phyloP scores from a whole-genome alignment of 116 monocot species.

The Papilionanthe hybrid region DNA sequence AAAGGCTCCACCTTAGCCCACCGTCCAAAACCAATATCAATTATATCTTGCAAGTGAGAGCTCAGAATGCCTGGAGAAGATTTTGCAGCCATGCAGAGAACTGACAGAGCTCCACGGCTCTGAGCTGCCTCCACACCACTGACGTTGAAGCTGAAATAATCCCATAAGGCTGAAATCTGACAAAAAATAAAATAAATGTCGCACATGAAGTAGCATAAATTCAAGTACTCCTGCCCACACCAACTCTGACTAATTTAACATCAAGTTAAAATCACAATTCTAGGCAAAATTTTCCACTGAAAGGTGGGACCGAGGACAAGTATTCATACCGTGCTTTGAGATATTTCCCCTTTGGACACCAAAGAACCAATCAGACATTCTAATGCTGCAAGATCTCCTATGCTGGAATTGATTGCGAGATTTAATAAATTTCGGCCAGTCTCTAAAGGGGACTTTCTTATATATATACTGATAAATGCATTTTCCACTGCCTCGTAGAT shows the following conservation, averaged over 20 bases:
- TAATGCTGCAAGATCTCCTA: slow-evolving; percentile 88
- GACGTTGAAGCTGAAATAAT: slow-evolving; percentile 83
- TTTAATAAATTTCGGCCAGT: slow-evolving; percentile 73
- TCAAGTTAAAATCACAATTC: neutral
- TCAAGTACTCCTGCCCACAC: neutral
- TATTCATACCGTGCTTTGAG: slow-evolving; percentile 56
- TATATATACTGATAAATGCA: slow-evolving; percentile 87
- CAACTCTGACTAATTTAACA: neutral
- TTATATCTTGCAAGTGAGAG: slow-evolving; percentile 79
- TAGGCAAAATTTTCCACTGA: neutral
- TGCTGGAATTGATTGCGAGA: slow-evolving; percentile 66
- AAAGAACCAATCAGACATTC: slow-evolving; percentile 73
- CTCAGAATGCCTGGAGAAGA: slow-evolving; percentile 67
- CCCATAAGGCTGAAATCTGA: slow-evolving; percentile 89
- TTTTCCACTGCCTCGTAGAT: slow-evolving; percentile 95
- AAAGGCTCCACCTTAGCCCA: slow-evolving; percentile 95
- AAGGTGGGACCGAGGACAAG: neutral
- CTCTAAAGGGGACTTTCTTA: slow-evolving; percentile 67
- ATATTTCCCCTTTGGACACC: slow-evolving; percentile 81
- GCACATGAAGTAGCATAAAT: neutral
- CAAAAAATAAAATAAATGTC: neutral
- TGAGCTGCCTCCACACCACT: slow-evolving; percentile 59
- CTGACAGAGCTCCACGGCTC: slow-evolving; percentile 84
- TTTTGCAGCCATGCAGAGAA: slow-evolving; percentile 96
- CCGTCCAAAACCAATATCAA: slow-evolving; percentile 98